These are phyloP conservation scores for Cryphonectria carpinicola DNA, from an alignment of 2,329 filamentous ascomycete genomes.

Conservation along the genomic window DNA sequence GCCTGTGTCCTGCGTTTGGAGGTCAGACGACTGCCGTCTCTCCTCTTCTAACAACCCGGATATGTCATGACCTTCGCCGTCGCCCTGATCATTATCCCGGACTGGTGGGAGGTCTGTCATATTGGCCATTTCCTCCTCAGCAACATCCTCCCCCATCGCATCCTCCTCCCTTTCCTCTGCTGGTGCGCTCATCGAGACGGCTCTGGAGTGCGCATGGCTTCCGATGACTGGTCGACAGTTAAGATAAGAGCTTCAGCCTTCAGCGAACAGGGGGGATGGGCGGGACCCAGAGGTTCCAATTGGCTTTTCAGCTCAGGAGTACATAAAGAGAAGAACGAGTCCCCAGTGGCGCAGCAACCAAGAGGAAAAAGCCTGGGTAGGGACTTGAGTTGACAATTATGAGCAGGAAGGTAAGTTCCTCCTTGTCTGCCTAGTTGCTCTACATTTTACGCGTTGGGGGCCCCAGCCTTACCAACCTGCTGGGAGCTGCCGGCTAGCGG, in stretches of 20 bases:
- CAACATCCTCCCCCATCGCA: constrained; percentile 61
- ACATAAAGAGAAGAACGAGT: constrained; percentile 1
- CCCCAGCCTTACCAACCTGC: constrained; percentile 9
- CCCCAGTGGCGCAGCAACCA: background rate
- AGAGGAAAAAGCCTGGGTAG: background rate
- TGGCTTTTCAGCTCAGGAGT: background rate
- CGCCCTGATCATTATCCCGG: constrained; percentile 46
- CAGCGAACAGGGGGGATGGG: background rate
- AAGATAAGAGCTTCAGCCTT: constrained; percentile 31
- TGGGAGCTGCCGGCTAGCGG: constrained; percentile 23
- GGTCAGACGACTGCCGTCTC: constrained; percentile 33
- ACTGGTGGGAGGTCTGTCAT: constrained; percentile 49
- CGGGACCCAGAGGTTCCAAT: background rate
- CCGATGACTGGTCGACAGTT: background rate
- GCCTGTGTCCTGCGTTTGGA: constrained; percentile 38
- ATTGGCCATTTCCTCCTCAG: constrained; percentile 50
- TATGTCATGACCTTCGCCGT: constrained; percentile 40
- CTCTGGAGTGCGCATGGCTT: constrained; percentile 37
- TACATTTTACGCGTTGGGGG: background rate
- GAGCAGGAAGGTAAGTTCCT: background rate
- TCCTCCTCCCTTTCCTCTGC: constrained; percentile 64
- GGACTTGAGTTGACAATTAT: background rate
- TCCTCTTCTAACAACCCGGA: constrained; percentile 44
- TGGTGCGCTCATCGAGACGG: constrained; percentile 71
- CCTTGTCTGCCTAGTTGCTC: constrained; percentile 2